phyloP scores from a whole-genome alignment of 805 yeast species.

The Ascoidea rubescens region DNA sequence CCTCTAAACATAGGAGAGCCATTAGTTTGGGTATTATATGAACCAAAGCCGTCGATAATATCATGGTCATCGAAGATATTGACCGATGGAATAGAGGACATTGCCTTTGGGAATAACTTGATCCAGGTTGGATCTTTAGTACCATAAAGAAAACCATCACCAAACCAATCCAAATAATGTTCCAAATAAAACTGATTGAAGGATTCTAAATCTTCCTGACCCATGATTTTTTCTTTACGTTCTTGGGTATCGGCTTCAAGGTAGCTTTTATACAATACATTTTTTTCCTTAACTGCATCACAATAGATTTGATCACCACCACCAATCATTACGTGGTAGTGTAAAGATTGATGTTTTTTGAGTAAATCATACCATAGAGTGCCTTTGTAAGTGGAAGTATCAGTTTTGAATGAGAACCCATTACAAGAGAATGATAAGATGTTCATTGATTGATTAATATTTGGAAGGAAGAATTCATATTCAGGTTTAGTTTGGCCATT shows the following conservation, averaged over 20 bases:
- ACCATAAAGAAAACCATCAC: constrained; percentile 77
- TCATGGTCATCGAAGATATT: constrained; percentile 93
- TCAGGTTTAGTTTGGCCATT: constrained; percentile 27
- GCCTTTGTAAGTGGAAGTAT: constrained; percentile 51
- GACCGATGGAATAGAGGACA: constrained; percentile 73
- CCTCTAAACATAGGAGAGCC: constrained; percentile 46
- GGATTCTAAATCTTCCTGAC: constrained; percentile 38
- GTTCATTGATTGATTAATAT: constrained; percentile 54
- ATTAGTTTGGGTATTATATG: constrained; percentile 67
- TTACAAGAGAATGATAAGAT: constrained; percentile 78
- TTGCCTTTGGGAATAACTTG: constrained; percentile 62
- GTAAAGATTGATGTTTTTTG: constrained; percentile 41
- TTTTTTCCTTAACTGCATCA: constrained; percentile 57
- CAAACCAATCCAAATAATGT: constrained; percentile 81
- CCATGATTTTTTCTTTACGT: constrained; percentile 31
- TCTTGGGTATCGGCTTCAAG: constrained; percentile 31
- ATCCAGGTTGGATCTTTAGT: constrained; percentile 49
- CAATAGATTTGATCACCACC: constrained; percentile 96
- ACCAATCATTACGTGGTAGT: constrained; percentile 89
- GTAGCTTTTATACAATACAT: constrained; percentile 47
- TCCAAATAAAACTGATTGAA: constrained; percentile 53
- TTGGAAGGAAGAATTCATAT: constrained; percentile 61
- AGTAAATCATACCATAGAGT: constrained; percentile 81
- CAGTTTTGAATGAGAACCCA: constrained; percentile 69
- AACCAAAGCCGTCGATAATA: constrained; percentile 92